These are phyloP conservation scores for Buddleja alternifolia DNA, from an alignment of 257 asterid genomes.

Conservation along the genomic window DNA sequence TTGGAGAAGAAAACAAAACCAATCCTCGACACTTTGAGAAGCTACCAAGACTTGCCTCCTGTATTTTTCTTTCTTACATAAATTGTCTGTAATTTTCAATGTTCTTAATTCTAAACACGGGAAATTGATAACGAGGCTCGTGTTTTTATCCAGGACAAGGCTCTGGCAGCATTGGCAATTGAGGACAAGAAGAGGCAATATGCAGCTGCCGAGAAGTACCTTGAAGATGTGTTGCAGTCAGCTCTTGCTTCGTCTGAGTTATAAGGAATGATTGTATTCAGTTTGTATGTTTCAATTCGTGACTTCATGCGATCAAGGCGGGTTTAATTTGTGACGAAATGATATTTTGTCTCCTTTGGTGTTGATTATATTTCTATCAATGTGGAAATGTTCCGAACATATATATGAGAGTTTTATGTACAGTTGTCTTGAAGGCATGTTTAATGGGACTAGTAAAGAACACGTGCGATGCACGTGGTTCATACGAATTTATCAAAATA, in stretches of 20 bases:
- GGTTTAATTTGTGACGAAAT: no score
- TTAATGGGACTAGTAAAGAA: no score
- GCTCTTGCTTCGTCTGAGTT: constrained; percentile 86
- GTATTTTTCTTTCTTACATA: constrained; percentile 39
- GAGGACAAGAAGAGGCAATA: constrained; percentile 95
- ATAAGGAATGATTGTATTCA: not conserved
- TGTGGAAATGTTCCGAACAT: no score
- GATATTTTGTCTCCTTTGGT: no score
- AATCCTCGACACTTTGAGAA: constrained; percentile 88
- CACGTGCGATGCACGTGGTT: no score
- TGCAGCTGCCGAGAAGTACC: constrained; percentile 95
- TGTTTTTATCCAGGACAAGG: constrained; percentile 75
- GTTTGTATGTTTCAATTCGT: no score
- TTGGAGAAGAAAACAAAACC: constrained; percentile 94
- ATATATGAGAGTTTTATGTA: no score
- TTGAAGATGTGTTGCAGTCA: constrained; percentile 95
- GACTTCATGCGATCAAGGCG: no score
- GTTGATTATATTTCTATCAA: no score
- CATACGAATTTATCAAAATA: no score
- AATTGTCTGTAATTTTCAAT: not conserved
- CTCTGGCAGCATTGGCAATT: constrained; percentile 92
- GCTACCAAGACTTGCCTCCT: constrained; percentile 99
- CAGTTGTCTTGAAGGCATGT: no score
- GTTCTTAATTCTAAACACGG: constrained; percentile 19
- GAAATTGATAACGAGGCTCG: constrained; percentile 12